Evolutionary conservation across 352 stramenopile genomes (phyloP).

Genomic region (Peronospora belbahrii): DNA sequence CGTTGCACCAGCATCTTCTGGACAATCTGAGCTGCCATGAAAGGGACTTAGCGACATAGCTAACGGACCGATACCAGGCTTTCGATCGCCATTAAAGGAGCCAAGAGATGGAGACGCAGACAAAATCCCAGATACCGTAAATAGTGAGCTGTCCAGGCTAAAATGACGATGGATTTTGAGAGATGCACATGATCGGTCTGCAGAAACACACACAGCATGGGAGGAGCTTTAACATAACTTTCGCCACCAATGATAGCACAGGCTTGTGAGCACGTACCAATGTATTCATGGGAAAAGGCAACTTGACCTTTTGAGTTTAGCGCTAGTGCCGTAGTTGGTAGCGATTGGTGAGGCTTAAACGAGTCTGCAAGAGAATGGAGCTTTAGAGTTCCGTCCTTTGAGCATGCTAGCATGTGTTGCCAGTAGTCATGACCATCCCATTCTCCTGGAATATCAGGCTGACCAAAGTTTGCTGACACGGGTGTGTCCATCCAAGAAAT

Average conservation of each 20-base stretch:
- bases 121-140: constrained; percentile 40
- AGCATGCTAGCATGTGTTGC: constrained; percentile 85
- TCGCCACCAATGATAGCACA: not conserved
- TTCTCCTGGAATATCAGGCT: constrained; percentile 33
- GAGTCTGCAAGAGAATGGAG: constrained; percentile 79
- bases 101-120: constrained; percentile 15
- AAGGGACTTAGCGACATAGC: constrained; percentile 23
- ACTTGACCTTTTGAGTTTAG: constrained; percentile 77
- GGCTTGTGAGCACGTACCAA: constrained; percentile 36
- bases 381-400: constrained; percentile 82
- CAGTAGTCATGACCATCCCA: constrained; percentile 75
- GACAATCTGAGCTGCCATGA: constrained; percentile 14
- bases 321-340: constrained; percentile 62
- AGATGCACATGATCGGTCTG: constrained; percentile 77
- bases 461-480: constrained; percentile 28
- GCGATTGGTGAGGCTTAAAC: constrained; percentile 74
- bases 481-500: constrained; percentile 84
- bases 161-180: constrained; percentile 75
- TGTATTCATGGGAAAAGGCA: constrained; percentile 76
- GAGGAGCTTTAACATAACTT: not conserved
- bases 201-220: constrained; percentile 2
- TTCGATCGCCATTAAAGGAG: constrained; percentile 16
- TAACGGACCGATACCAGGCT: constrained; percentile 10
- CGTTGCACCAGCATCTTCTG: constrained; percentile 8
- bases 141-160: constrained; percentile 50